Evolutionary conservation across 306 rosid genomes (phyloP).

Genomic region (Lathyrus tuberosus): DNA sequence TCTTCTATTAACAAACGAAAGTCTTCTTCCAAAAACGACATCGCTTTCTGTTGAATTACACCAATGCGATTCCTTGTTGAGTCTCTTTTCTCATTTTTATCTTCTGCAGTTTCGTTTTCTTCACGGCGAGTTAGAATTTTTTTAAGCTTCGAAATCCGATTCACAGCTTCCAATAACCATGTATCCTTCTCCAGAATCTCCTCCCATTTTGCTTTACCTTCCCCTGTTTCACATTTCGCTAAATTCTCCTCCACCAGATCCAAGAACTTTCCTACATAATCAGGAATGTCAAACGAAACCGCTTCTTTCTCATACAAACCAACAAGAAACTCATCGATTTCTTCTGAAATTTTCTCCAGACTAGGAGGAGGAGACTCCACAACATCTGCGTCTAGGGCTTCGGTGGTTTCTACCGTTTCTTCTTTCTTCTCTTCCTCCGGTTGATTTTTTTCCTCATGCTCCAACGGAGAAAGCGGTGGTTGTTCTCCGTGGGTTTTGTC

Average conservation of each 20-base stretch:
- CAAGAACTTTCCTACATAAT: slow-evolving; percentile 45
- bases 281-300: slow-evolving; percentile 43
- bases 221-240: slow-evolving; percentile 29
- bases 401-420: slow-evolving; percentile 1
- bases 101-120: neutral
- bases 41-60: slow-evolving; percentile 51
- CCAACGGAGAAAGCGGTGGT: neutral
- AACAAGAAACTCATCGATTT: slow-evolving; percentile 45
- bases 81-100: slow-evolving; percentile 4
- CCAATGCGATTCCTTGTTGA: slow-evolving; percentile 56
- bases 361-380: slow-evolving; percentile 35
- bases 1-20: slow-evolving; percentile 65
- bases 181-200: slow-evolving; percentile 46
- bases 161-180: slow-evolving; percentile 46
- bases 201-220: slow-evolving; percentile 46
- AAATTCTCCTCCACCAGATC: slow-evolving; percentile 56
- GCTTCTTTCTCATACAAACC: neutral
- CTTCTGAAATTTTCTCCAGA: slow-evolving; percentile 44
- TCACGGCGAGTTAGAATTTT: neutral
- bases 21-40: slow-evolving; percentile 71
- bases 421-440: slow-evolving; percentile 15
- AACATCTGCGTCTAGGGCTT: neutral
- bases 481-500: neutral
- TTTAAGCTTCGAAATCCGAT: slow-evolving; percentile 52
- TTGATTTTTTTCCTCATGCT: neutral